Evolutionary conservation across 164 flowering plant genomes (phyloP), one percentile per base, ranked within the genome.

Genomic region (Sedum album): DNA sequence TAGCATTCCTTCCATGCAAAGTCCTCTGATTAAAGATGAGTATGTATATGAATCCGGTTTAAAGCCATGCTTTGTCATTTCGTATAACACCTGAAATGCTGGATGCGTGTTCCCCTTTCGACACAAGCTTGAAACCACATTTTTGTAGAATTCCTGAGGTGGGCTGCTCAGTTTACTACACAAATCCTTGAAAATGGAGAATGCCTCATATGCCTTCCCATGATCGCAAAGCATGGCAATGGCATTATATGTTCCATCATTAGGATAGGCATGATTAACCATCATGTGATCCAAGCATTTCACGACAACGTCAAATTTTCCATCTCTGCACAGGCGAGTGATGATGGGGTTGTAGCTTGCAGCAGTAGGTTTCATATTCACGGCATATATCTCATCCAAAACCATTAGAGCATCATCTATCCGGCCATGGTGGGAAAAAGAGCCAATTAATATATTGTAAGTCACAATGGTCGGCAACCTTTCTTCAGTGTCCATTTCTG

Each of bases 171-270:
- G 88, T 66, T 80, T 89, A 51, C 67, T 76, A n/a, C 93, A 82
- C 73, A 94, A 74, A 75, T 74, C 75, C 35, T 84, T 90, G 31
- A 94, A 71, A 11, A 94, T 84, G 65, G 83, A 76, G 74, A 87
- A 86, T 21, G 96, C 93, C 67, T 94, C 93, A 48, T 82, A 78
- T 68, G 81, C 89, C 82, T 76, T 81, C 17, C 85, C 84, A 55
- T 73, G 79, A 57, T 76, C 74, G 62, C 97, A 91, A 48, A 92
- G 86, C 66, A 74, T 73, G 18, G 96, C 84, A 60, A 94, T 76
- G 14, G 96, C 89, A 77, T 84, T 88, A 63, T 83, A 89, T 10
- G 98, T 94, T 49, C 95, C 92, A 39, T 88, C 93, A 71, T 94
- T 86, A 31, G 90, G 91, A 66, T 41, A 73, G 62, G 87, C 85